Evolutionary conservation across 129 eudicot genomes (phyloP), one percentile per base, ranked within the genome.

Genomic region (Pittosporum tobira): DNA sequence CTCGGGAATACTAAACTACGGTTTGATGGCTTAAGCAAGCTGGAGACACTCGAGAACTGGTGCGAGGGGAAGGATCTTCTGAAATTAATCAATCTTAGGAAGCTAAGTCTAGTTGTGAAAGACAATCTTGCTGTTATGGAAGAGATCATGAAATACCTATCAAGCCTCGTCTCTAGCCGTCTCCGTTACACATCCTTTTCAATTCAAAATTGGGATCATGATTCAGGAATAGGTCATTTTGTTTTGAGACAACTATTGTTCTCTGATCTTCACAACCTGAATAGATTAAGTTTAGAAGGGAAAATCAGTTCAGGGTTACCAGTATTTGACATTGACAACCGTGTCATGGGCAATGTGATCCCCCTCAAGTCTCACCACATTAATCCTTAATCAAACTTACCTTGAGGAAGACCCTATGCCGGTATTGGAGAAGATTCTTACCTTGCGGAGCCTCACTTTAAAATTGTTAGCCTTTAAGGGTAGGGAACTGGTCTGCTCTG

Each of bases 21-120:
- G 38, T 51, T 66, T 42, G 68, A 73, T 30, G 68, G 57, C 6
- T 27, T 66, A 29, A 28, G 11, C 3, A 34, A 60, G 20, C n/a
- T 73, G 30, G 67, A 60, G 63, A 73, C 51, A 15, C 63, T 73
- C 0, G 22, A 4, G 6, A 20, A 10, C 7, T 12, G 19, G 49
- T 48, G 26, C 40, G 47, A 51, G 1, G 12, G 14, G 2, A 42
- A 24, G 12, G 36, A 16, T 37, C 52, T 69, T 10, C 11, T 12
- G 0, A 50, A 38, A 24, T 40, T 60, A 46, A 27, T 16, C 1
- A 59, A 59, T 24, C 61, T 69, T 5, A 30, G 25, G 15, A 12
- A 25, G 13, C 19, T 56, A 26, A 0, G 2, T 1, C 56, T 31
- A 40, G 3, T 0, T n/a, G 16, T 53, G 4, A 8, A 5, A 12